These are phyloP conservation scores for Ophiostoma sp. DNA, from an alignment of 2,329 filamentous ascomycete genomes.

Conservation along the genomic window DNA sequence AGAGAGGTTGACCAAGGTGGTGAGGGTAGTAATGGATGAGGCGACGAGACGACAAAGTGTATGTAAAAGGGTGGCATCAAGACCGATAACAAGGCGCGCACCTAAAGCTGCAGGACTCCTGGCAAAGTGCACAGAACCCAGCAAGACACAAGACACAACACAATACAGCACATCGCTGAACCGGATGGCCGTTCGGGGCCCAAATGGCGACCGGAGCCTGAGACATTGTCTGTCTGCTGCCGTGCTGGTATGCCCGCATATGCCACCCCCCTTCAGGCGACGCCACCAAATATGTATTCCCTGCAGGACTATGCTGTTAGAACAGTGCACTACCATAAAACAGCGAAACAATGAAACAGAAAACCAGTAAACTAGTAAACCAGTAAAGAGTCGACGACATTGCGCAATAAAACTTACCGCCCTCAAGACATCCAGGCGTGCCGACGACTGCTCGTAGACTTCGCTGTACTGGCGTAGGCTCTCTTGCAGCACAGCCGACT, in stretches of 20 bases:
- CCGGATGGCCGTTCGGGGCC: neutral
- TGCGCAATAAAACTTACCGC: slow-evolving; percentile 43
- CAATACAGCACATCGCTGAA: neutral
- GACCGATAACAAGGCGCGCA: neutral
- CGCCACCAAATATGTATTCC: slow-evolving; percentile 46
- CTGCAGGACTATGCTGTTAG: slow-evolving; percentile 42
- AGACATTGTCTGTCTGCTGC: neutral
- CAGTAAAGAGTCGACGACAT: too few relatives aligned
- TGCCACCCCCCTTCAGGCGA: slow-evolving; percentile 18
- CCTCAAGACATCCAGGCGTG: slow-evolving; percentile 64
- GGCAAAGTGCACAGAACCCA: neutral
- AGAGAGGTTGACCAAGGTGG: neutral
- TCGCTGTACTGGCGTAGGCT: slow-evolving; percentile 81
- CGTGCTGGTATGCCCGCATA: slow-evolving; percentile 5
- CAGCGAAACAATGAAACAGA: too few relatives aligned
- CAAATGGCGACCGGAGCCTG: neutral
- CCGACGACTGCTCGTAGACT: slow-evolving; percentile 76
- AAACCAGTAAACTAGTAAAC: too few relatives aligned
- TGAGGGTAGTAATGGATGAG: neutral
- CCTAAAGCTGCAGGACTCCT: neutral
- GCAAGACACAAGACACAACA: neutral
- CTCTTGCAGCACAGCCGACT: slow-evolving; percentile 69
- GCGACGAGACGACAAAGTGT: neutral
- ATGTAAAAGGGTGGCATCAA: neutral
- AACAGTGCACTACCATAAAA: too few relatives aligned